A percentile compares a stretch with the other conserved stretches of the same genome.
phyloP scores from a whole-genome alignment of 495 filamentous ascomycete species.

The Delitschia confertaspora region DNA sequence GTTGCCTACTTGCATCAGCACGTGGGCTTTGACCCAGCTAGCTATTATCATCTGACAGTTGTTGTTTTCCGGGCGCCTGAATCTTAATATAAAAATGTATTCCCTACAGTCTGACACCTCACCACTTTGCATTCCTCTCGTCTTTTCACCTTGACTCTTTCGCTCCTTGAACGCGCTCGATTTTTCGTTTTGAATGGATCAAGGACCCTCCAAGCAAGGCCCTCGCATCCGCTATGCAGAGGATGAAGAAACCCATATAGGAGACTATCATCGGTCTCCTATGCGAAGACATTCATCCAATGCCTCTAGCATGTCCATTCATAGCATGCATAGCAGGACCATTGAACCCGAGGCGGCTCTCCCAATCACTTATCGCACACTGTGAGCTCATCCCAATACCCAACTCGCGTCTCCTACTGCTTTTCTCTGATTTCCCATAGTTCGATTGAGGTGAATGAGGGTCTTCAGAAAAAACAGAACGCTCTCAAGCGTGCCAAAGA shows the following conservation, averaged over 20 bases:
- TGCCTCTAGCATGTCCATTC: constrained; percentile 12
- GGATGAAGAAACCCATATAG: constrained; percentile 8
- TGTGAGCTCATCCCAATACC: constrained; percentile 1
- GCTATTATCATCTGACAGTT: too few relatives aligned
- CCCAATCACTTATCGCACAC: constrained; percentile 23
- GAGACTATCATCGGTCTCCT: not conserved
- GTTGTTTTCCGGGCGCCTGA: too few relatives aligned
- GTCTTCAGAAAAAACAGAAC: constrained; percentile 9
- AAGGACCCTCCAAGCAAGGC: not conserved
- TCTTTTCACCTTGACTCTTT: not conserved
- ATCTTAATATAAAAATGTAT: not conserved
- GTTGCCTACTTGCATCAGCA: too few relatives aligned
- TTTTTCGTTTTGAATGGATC: too few relatives aligned
- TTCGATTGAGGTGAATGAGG: constrained; percentile 18
- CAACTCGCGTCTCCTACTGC: not conserved
- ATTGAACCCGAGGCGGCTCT: constrained; percentile 13
- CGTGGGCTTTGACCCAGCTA: too few relatives aligned
- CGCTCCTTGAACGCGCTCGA: not conserved
- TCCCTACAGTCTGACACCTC: not conserved
- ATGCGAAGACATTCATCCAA: constrained; percentile 1
- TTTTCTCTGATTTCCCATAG: constrained; percentile 1
- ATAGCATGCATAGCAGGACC: constrained; percentile 1
- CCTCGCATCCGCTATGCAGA: constrained; percentile 21
- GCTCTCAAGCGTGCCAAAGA: constrained; percentile 13
- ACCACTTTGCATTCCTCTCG: not conserved